A percentile compares a stretch with the other conserved stretches of the same genome.
Conservation (phyloP, 768 basidiomycete species). For the Naganishia antarctica region DNA sequence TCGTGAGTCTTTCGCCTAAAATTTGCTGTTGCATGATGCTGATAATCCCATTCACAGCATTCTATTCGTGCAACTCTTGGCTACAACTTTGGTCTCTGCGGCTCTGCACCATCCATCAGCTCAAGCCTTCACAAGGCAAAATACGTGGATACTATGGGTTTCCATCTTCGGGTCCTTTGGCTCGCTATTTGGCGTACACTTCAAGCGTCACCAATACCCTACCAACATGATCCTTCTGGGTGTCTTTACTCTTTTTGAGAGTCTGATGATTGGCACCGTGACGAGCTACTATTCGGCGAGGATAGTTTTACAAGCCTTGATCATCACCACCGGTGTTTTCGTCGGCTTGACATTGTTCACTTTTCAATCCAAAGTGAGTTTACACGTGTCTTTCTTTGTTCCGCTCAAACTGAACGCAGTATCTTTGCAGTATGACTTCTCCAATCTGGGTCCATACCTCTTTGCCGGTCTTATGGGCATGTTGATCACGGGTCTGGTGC, state of each 20-base stretch:
- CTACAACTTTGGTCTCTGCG: conserved; percentile 74
- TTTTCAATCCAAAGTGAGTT: conserved; percentile 75
- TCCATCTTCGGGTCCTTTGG: conserved; percentile 61
- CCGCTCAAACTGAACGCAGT: background rate
- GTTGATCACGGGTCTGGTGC: conserved; percentile 72
- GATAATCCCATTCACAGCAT: conserved; percentile 53
- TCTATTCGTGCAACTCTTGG: conserved; percentile 58
- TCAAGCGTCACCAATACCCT: conserved; percentile 88
- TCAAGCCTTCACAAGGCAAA: conserved; percentile 63
- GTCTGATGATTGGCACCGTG: conserved; percentile 79
- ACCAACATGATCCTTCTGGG: conserved; percentile 77
- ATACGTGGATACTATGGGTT: conserved; percentile 59
- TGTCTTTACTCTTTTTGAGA: conserved; percentile 85
- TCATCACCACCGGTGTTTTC: conserved; percentile 90
- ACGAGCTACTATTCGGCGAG: conserved; percentile 53
- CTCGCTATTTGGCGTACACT: conserved; percentile 75
- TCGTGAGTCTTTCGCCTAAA: conserved; percentile 51
- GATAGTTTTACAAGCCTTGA: conserved; percentile 72
- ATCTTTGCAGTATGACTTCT: conserved; percentile 75
- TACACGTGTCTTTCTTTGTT: background rate
- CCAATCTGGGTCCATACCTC: conserved; percentile 82
- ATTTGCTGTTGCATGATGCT: background rate
- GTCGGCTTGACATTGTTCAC: conserved; percentile 90
- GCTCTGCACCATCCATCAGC: conserved; percentile 63
- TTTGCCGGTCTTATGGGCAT: conserved; percentile 78